phyloP scores from a whole-genome alignment of 2,329 filamentous ascomycete genomes.

The Fusarium verticillioides region DNA sequence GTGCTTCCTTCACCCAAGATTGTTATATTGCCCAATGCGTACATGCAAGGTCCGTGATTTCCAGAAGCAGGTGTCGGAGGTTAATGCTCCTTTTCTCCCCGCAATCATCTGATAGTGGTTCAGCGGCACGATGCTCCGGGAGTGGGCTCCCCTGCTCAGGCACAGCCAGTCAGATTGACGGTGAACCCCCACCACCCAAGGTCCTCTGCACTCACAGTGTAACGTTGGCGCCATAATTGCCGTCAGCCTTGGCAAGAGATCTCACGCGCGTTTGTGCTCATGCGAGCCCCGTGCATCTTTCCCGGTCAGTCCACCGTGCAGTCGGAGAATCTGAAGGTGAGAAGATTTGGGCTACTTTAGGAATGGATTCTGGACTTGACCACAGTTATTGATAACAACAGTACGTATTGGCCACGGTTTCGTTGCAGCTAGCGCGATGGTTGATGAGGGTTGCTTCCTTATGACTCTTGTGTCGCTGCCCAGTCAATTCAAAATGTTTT shows the following conservation, averaged over 20 bases:
- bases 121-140: not conserved
- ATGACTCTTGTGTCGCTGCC: not conserved
- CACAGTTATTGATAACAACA: not conserved
- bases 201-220: not conserved
- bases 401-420: not conserved
- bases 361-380: not conserved
- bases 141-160: not conserved
- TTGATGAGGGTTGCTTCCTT: not conserved
- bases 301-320: not conserved
- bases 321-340: not conserved
- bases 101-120: not conserved
- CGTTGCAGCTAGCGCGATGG: not conserved
- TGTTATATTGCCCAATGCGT: not conserved
- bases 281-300: not conserved
- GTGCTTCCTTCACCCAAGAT: not conserved
- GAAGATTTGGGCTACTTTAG: not conserved
- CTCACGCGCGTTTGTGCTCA: not conserved
- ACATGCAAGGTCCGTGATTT: not conserved
- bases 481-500: not conserved
- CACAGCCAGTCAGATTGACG: not conserved
- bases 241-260: not conserved
- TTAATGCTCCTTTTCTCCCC: not conserved
- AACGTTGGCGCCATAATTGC: not conserved
- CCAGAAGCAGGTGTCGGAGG: slow-evolving; percentile 2
- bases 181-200: too few relatives aligned